Evolutionary conservation across 2,329 filamentous ascomycete genomes (phyloP).

Genomic region (Aspergillus thermomutatus): DNA sequence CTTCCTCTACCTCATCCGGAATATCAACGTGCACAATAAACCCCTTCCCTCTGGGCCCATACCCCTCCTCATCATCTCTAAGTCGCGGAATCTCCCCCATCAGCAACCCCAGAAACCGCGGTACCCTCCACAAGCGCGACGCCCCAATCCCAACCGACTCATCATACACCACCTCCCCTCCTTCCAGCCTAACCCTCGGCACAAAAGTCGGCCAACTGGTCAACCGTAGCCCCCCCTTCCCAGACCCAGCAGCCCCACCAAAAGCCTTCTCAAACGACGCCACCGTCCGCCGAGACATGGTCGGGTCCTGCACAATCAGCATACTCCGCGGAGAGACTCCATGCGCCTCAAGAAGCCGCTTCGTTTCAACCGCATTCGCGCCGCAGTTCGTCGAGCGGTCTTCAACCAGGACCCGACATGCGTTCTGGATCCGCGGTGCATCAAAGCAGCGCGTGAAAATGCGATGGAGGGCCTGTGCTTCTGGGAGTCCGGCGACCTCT

Average conservation of each 20-base stretch:
- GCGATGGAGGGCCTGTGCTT: slow-evolving; percentile 38
- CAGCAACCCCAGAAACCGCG: slow-evolving; percentile 42
- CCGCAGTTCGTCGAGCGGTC: slow-evolving; percentile 48
- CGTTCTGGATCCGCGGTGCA: slow-evolving; percentile 19
- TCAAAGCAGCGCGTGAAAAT: slow-evolving; percentile 29
- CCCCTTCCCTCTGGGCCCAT: slow-evolving; percentile 43
- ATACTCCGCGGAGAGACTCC: slow-evolving; percentile 20
- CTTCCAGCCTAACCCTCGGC: slow-evolving; percentile 10
- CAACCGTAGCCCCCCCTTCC: slow-evolving; percentile 17
- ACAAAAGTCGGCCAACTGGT: slow-evolving; percentile 20
- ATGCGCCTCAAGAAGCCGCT: slow-evolving; percentile 32
- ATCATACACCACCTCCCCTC: slow-evolving; percentile 7
- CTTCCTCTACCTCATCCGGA: slow-evolving; percentile 32
- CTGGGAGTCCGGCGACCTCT: slow-evolving; percentile 34
- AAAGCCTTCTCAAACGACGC: slow-evolving; percentile 43
- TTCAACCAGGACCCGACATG: slow-evolving; percentile 38
- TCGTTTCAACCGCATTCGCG: slow-evolving; percentile 40
- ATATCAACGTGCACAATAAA: slow-evolving; percentile 47
- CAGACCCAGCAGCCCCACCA: slow-evolving; percentile 11
- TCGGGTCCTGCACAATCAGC: slow-evolving; percentile 46
- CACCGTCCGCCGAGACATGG: slow-evolving; percentile 43
- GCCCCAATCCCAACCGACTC: slow-evolving; percentile 2
- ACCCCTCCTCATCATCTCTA: slow-evolving; percentile 41
- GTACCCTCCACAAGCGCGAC: slow-evolving; percentile 34
- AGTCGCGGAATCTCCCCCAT: slow-evolving; percentile 45